Percentiles rank a stretch among this genome's conserved stretches.
Evolutionary conservation across 208 protist genomes (phyloP).

Genomic region (Leishmania gerbilli): DNA sequence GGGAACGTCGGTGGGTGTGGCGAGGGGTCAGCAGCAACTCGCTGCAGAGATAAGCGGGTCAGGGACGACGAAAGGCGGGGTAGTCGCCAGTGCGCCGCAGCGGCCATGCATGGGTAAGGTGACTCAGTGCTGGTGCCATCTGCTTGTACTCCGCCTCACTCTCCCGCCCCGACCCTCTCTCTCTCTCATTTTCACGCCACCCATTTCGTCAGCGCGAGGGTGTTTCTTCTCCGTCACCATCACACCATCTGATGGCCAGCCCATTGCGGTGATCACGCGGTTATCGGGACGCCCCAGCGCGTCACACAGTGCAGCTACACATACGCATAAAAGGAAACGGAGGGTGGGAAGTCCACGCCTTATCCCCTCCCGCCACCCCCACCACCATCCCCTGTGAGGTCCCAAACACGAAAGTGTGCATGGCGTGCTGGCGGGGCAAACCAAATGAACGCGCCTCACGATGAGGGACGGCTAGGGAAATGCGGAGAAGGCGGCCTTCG

Average conservation of each 20-base stretch:
- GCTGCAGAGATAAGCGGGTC: neutral
- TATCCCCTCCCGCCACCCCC: neutral
- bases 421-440: neutral
- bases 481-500: neutral
- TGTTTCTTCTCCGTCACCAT: neutral
- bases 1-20: slow-evolving; percentile 78
- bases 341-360: neutral
- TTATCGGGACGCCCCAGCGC: neutral
- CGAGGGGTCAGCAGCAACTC: slow-evolving; percentile 1
- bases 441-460: neutral
- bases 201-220: neutral
- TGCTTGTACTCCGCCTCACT: neutral
- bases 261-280: neutral
- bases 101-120: neutral
- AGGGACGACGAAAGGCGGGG: neutral
- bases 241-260: neutral
- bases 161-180: neutral
- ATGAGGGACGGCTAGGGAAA: neutral
- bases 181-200: neutral
- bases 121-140: neutral
- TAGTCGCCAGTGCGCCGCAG: neutral
- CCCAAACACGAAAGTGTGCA: neutral
- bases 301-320: neutral
- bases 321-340: neutral
- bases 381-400: neutral